These are phyloP conservation scores for Diutina mesorugosa DNA, from an alignment of 1,139 yeast species.

Conservation along the genomic window DNA sequence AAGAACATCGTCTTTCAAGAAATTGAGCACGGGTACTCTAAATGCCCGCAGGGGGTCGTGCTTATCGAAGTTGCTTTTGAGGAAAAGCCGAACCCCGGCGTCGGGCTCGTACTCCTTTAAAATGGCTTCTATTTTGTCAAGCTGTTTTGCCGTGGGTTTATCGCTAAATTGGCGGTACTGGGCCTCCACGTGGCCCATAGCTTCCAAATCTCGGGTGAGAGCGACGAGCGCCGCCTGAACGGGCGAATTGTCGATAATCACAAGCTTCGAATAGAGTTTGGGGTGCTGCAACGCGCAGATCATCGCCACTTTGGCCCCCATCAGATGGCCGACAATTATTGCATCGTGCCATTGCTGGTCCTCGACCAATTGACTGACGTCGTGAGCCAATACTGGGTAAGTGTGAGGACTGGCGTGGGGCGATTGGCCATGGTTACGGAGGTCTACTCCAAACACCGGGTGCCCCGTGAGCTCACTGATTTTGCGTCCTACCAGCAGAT, in stretches of 20 bases:
- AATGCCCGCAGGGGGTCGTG: slow-evolving; percentile 8
- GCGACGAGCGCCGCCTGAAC: slow-evolving; percentile 13
- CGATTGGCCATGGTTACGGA: slow-evolving; percentile 42
- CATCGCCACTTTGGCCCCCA: slow-evolving; percentile 46
- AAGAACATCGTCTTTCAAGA: slow-evolving; percentile 14
- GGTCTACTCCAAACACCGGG: slow-evolving; percentile 30
- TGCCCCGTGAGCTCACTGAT: slow-evolving; percentile 17
- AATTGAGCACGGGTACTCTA: slow-evolving; percentile 15
- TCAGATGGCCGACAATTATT: slow-evolving; percentile 33
- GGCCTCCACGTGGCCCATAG: slow-evolving; percentile 16
- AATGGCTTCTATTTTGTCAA: slow-evolving; percentile 7
- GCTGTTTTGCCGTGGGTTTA: background rate
- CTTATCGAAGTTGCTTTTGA: slow-evolving; percentile 16
- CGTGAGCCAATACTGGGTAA: slow-evolving; percentile 29
- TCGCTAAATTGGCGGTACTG: background rate
- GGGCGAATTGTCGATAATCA: slow-evolving; percentile 39
- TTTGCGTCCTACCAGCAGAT: slow-evolving; percentile 21
- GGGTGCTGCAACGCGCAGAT: slow-evolving; percentile 26
- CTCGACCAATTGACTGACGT: slow-evolving; percentile 22
- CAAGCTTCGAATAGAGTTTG: slow-evolving; percentile 21
- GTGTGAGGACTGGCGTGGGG: slow-evolving; percentile 30
- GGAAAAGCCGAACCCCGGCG: slow-evolving; percentile 13
- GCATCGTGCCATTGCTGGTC: slow-evolving; percentile 12
- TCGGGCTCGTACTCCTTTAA: slow-evolving; percentile 14
- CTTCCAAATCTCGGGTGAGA: slow-evolving; percentile 17